Percentiles rank a stretch among this genome's conserved stretches.
Conservation (phyloP, 148 eudicot species). For the Polygonum maritimum region DNA sequence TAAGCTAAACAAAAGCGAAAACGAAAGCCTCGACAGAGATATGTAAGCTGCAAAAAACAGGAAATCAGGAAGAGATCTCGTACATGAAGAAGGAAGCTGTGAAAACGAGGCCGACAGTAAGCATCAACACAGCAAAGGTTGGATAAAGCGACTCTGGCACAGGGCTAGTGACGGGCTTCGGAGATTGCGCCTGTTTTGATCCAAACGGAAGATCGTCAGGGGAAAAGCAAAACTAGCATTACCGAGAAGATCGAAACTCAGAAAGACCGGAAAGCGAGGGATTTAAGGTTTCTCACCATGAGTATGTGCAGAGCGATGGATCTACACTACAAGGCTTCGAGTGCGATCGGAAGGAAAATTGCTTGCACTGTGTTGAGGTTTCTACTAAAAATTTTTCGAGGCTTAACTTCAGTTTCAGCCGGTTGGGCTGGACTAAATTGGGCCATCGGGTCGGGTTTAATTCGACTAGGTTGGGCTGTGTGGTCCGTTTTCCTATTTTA, state of each 20-base stretch:
- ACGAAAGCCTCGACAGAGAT: not conserved
- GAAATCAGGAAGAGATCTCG: slow-evolving; percentile 10
- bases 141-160: slow-evolving; percentile 66
- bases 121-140: slow-evolving; percentile 65
- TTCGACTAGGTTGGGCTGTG: not conserved
- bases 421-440: not conserved
- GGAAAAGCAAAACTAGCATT: not conserved
- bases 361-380: not conserved
- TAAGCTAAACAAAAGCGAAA: not conserved
- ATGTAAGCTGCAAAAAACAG: not conserved
- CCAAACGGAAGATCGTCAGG: not conserved
- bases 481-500: not conserved
- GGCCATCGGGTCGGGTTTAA: not conserved
- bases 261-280: not conserved
- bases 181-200: slow-evolving; percentile 35
- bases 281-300: not conserved
- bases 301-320: not conserved
- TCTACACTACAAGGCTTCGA: slow-evolving; percentile 1
- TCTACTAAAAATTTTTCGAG: not conserved
- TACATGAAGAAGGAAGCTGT: slow-evolving; percentile 93
- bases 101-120: slow-evolving; percentile 56
- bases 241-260: slow-evolving; percentile 3
- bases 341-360: not conserved
- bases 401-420: not conserved
- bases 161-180: slow-evolving; percentile 69